Evolutionary conservation across 345 rosid genomes (phyloP).

Genomic region (Moricandia arvensis): DNA sequence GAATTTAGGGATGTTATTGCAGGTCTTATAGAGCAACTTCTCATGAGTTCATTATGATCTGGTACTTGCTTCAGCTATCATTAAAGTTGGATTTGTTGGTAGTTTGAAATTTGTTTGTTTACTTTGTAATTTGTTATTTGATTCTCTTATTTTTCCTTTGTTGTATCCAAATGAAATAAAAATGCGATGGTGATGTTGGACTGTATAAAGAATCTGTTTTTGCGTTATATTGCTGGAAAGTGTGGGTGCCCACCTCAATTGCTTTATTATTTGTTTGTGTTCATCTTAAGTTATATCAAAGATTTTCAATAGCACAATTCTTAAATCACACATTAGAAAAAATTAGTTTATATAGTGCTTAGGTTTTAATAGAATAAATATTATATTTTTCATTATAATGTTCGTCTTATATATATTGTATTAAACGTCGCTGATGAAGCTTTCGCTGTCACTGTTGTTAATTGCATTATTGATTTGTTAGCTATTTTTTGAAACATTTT

Average conservation of each 20-base stretch:
- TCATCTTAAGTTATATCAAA: too few species aligned
- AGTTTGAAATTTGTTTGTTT: slow-evolving; percentile 22
- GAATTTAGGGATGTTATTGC: too few species aligned
- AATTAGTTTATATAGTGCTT: too few species aligned
- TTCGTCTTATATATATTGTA: slow-evolving; percentile 21
- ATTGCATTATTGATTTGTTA: slow-evolving; percentile 11
- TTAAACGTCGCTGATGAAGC: slow-evolving; percentile 16
- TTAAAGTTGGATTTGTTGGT: slow-evolving; percentile 9
- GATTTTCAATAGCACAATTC: too few species aligned
- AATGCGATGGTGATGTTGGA: slow-evolving; percentile 30
- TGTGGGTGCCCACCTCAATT: slow-evolving; percentile 26
- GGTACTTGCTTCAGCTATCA: not conserved
- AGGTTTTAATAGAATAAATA: too few species aligned
- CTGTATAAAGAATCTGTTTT: slow-evolving; percentile 28
- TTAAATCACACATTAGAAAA: too few species aligned
- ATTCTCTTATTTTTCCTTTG: slow-evolving; percentile 18
- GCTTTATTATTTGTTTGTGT: too few species aligned
- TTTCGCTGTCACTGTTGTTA: slow-evolving; percentile 20
- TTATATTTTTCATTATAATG: not conserved
- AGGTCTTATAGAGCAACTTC: slow-evolving; percentile 66
- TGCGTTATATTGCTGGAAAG: slow-evolving; percentile 40
- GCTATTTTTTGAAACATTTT: not conserved
- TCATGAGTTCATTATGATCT: slow-evolving; percentile 51
- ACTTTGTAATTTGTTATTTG: slow-evolving; percentile 9
- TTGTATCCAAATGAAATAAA: slow-evolving; percentile 29